Evolutionary conservation across 148 eudicot species (phyloP), one percentile per base, ranked within the genome.

Genomic region (Diospyros lotus): DNA sequence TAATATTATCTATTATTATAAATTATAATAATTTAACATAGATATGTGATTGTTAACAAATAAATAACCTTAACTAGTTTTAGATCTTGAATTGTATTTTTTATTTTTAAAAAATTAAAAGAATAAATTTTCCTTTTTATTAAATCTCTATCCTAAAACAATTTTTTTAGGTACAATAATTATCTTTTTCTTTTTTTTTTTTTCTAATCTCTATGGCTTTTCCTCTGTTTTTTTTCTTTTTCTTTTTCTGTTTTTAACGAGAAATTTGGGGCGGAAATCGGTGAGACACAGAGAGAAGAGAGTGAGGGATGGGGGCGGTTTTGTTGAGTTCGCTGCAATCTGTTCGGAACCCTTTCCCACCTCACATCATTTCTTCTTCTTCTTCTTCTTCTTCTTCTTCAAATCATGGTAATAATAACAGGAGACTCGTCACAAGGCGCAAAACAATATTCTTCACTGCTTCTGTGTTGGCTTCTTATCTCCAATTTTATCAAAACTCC

Each of bases 381-480:
- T 75, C 73, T 58, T 44, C 76, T 54, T 65, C 79, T 59, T 76
- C 76, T 64, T 46, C 78, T 58, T 74, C 72, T 73, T 61, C 69
- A 44, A 53, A 55, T 2, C 46, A 11, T 56, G 1, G 18, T 38
- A 52, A 12, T 52, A 55, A 10, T 68, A 66, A 75, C 3, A 71
- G 38, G 39, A 17, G 46, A 15, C 9, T 60, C 7, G 58, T 43
- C 69, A 80, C 83, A 3, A 81, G 88, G 55, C 83, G 96, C 41
- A 87, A 61, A 38, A 7, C 86, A 1, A 9, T 80, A 17, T 46
- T 83, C 53, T 76, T 87, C 59, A 66, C 82, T 50, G 46, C 81
- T 17, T 83, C 89, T 72, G 45, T 85, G 44, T 46, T 82, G 43
- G 18, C 82, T 51, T 18, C 80, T 18, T 64, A 43, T 77, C 79